Conservation (phyloP, 1,139 yeast species). For the Petasospora fabianii region DNA sequence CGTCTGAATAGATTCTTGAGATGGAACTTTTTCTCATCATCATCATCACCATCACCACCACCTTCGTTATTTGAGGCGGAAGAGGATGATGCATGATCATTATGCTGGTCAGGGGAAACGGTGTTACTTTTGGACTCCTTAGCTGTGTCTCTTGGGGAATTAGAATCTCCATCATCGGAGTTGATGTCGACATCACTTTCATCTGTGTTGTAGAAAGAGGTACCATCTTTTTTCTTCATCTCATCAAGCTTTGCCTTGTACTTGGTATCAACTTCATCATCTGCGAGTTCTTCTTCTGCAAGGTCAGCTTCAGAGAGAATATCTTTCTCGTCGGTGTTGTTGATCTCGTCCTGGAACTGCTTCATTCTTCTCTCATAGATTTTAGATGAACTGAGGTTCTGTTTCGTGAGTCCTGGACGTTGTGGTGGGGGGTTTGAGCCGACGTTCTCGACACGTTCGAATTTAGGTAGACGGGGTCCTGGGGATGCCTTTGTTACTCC, state of each 20-base stretch:
- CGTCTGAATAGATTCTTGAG: slow-evolving; percentile 10
- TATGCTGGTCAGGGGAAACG: not conserved
- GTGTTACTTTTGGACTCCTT: not conserved
- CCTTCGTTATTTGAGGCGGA: not conserved
- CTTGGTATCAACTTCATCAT: slow-evolving; percentile 17
- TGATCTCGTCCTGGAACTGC: slow-evolving; percentile 9
- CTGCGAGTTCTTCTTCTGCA: slow-evolving; percentile 9
- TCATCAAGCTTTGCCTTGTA: slow-evolving; percentile 18
- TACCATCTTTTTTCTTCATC: slow-evolving; percentile 19
- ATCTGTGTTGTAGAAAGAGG: slow-evolving; percentile 19
- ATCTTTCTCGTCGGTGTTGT: slow-evolving; percentile 14
- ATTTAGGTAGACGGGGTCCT: slow-evolving; percentile 21
- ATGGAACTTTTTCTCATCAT: slow-evolving; percentile 9
- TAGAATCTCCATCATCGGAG: slow-evolving; percentile 8
- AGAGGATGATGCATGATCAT: slow-evolving; percentile 8
- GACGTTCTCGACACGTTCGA: slow-evolving; percentile 18
- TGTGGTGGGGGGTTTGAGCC: slow-evolving; percentile 1
- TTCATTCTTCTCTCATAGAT: slow-evolving; percentile 23
- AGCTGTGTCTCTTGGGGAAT: not conserved
- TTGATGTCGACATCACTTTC: slow-evolving; percentile 21
- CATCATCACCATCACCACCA: no score
- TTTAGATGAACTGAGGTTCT: slow-evolving; percentile 15
- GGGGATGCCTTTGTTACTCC: slow-evolving; percentile 7
- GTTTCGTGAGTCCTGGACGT: slow-evolving; percentile 3
- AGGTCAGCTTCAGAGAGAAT: slow-evolving; percentile 11